These are phyloP conservation scores for Eremothecium coryli DNA, from an alignment of 1,139 yeast species.

Conservation along the genomic window DNA sequence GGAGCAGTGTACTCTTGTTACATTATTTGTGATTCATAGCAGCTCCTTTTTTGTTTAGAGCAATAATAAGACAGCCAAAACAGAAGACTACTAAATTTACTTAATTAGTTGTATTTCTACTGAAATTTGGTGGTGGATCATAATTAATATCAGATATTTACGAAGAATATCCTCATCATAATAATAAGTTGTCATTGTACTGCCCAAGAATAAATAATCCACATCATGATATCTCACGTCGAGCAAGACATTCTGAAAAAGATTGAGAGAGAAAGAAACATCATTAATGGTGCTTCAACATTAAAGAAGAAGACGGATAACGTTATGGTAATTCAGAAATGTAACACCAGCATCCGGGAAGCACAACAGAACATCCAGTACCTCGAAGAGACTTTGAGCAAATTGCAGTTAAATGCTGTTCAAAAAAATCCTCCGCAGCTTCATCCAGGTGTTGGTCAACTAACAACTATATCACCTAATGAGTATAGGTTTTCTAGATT, in stretches of 20 bases:
- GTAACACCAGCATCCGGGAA: constrained; percentile 84
- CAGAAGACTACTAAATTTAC: too few relatives aligned
- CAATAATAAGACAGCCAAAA: too few relatives aligned
- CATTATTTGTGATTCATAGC: too few relatives aligned
- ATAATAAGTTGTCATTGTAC: too few relatives aligned
- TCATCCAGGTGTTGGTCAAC: constrained; percentile 19
- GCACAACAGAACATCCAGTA: constrained; percentile 87
- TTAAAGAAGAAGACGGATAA: constrained; percentile 72
- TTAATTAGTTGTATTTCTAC: too few relatives aligned
- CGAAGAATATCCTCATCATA: too few relatives aligned
- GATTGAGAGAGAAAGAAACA: constrained; percentile 79
- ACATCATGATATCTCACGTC: constrained; percentile 17
- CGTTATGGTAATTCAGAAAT: constrained; percentile 75
- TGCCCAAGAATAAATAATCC: too few relatives aligned
- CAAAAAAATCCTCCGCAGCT: constrained; percentile 3
- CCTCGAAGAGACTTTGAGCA: constrained; percentile 65
- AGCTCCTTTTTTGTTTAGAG: too few relatives aligned
- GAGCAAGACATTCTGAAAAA: constrained; percentile 60
- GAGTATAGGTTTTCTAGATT: constrained; percentile 42
- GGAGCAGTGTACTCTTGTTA: too few relatives aligned
- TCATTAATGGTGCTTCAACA: constrained; percentile 78
- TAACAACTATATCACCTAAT: constrained; percentile 26
- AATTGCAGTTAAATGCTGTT: constrained; percentile 39
- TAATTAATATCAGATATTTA: too few relatives aligned
- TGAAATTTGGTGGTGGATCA: too few relatives aligned